Conservation (phyloP, 2,329 filamentous ascomycete species). For the Alternaria solani region DNA sequence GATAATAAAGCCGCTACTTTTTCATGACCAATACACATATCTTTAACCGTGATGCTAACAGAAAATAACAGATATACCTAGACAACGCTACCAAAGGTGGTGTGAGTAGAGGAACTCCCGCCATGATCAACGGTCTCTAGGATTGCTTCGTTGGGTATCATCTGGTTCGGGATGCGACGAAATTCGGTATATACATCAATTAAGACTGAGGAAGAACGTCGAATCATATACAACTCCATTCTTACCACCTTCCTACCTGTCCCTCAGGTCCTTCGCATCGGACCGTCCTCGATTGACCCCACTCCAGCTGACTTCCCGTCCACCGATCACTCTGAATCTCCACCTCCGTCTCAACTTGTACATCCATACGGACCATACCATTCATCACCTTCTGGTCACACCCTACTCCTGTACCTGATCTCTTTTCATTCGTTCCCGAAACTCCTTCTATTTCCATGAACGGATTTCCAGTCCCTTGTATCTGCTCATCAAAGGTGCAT, state of each 20-base stretch:
- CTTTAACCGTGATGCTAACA: not conserved
- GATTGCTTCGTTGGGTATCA: constrained; percentile 1
- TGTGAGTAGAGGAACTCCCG: not conserved
- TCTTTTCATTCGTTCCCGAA: constrained; percentile 31
- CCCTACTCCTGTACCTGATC: not conserved
- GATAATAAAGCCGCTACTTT: not conserved
- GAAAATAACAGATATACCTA: not conserved
- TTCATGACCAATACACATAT: not conserved
- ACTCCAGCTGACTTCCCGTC: constrained; percentile 16
- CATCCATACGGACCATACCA: constrained; percentile 20
- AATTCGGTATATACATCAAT: not conserved
- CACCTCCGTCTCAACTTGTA: constrained; percentile 40
- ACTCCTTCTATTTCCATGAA: constrained; percentile 20
- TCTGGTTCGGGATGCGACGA: not conserved
- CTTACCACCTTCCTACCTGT: not conserved
- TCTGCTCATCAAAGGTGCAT: constrained; percentile 14
- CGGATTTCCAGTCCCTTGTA: constrained; percentile 12
- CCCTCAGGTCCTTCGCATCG: constrained; percentile 19
- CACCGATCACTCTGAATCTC: constrained; percentile 36
- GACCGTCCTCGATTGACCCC: constrained; percentile 8
- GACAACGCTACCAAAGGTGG: not conserved
- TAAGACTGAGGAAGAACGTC: not conserved
- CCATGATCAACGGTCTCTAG: not conserved
- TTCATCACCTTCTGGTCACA: constrained; percentile 18
- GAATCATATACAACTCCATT: not conserved